Evolutionary conservation across 306 rosid genomes (phyloP).

Genomic region (Potentilla sterilis): DNA sequence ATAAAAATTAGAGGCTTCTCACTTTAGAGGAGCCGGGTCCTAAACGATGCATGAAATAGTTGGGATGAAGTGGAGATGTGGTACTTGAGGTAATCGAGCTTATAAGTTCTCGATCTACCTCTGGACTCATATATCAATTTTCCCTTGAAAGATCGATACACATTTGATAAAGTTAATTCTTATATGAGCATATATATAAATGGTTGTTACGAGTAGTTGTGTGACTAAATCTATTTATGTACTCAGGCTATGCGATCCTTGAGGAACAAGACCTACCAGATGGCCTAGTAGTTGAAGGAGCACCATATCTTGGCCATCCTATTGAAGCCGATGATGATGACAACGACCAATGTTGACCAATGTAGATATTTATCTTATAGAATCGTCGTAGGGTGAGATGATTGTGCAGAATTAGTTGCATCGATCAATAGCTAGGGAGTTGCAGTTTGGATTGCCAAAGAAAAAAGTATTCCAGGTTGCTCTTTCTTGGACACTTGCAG

Average conservation of each 20-base stretch:
- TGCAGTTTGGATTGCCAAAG: neutral
- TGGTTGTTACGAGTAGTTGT: neutral
- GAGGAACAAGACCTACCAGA: slow-evolving; percentile 51
- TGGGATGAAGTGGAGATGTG: neutral
- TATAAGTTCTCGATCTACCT: neutral
- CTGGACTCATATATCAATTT: neutral
- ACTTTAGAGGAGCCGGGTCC: no score
- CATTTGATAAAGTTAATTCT: neutral
- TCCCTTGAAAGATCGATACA: neutral
- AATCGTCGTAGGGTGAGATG: neutral
- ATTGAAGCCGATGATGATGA: slow-evolving; percentile 9
- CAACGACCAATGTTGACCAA: neutral
- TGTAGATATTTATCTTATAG: neutral
- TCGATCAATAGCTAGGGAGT: neutral
- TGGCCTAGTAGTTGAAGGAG: slow-evolving; percentile 51
- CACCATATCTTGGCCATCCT: slow-evolving; percentile 54
- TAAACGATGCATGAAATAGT: neutral
- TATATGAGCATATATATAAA: no score
- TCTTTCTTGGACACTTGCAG: no score
- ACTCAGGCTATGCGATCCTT: slow-evolving; percentile 51
- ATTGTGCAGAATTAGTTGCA: neutral
- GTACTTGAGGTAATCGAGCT: neutral
- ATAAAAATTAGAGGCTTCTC: no score
- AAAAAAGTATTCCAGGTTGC: no score
- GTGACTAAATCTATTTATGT: neutral